A percentile compares a stretch with the other conserved stretches of the same genome.
phyloP scores from a whole-genome alignment of 2,329 filamentous ascomycete genomes.

The Podosphaera fusca region DNA sequence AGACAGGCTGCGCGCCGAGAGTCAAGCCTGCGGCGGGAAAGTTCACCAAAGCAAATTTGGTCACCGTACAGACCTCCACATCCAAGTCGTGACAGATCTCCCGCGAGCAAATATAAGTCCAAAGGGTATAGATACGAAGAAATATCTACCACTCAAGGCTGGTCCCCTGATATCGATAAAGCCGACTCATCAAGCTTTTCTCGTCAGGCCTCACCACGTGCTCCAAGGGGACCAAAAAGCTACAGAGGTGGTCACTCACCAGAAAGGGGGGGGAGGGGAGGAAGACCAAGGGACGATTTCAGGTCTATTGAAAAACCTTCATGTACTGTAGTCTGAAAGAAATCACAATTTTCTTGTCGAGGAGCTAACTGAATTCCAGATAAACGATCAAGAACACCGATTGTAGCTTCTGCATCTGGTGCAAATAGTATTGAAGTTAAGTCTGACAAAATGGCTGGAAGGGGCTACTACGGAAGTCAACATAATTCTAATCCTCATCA shows the following conservation, averaged over 20 bases:
- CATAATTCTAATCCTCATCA: constrained; percentile 17
- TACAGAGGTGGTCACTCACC: constrained; percentile 10
- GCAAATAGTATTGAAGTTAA: constrained; percentile 18
- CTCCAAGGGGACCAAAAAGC: constrained; percentile 9
- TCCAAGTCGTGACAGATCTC: constrained; percentile 9
- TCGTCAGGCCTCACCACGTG: constrained; percentile 13
- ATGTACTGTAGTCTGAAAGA: constrained; percentile 6
- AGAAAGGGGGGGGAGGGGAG: constrained; percentile 7
- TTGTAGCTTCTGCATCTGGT: constrained; percentile 14
- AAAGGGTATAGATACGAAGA: constrained; percentile 8
- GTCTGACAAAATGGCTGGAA: constrained; percentile 16
- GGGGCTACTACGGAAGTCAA: constrained; percentile 16
- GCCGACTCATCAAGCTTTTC: constrained; percentile 12
- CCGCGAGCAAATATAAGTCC: constrained; percentile 6
- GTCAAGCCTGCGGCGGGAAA: constrained; percentile 6
- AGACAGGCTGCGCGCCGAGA: constrained; percentile 9
- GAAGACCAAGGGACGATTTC: constrained; percentile 12
- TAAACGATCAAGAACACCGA: constrained; percentile 6
- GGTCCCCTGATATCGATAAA: constrained; percentile 12
- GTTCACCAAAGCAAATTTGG: constrained; percentile 5
- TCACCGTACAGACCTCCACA: constrained; percentile 6
- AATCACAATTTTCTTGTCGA: constrained; percentile 9
- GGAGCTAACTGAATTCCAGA: constrained; percentile 17
- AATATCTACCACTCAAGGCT: constrained; percentile 7
- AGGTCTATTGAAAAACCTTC: constrained; percentile 4